These are phyloP conservation scores for Camelina neglecta DNA, from an alignment of 345 rosid genomes.

Conservation along the genomic window DNA sequence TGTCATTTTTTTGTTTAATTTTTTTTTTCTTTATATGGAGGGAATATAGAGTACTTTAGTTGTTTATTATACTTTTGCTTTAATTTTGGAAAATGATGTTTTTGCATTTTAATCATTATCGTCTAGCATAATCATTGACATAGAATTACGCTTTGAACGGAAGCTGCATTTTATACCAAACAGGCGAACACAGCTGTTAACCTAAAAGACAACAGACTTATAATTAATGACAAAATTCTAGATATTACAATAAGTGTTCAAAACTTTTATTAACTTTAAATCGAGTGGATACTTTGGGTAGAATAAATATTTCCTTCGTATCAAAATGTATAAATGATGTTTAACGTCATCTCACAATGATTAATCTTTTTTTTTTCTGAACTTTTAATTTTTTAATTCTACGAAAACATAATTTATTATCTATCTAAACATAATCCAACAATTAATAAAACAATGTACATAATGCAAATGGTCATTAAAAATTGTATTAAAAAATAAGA, in stretches of 20 bases:
- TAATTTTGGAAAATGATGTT: constrained; percentile 36
- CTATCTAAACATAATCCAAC: no score
- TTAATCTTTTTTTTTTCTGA: no score
- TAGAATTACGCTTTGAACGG: constrained; percentile 33
- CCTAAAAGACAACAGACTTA: background rate
- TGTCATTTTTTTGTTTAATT: background rate
- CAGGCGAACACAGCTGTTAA: constrained; percentile 16
- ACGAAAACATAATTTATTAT: no score
- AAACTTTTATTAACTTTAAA: no score
- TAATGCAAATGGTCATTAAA: no score
- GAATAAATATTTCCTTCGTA: no score
- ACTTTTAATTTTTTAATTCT: no score
- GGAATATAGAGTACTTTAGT: constrained; percentile 31
- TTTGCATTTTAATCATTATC: constrained; percentile 27
- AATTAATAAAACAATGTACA: no score
- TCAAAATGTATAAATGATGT: no score
- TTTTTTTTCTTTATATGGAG: constrained; percentile 9
- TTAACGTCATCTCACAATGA: no score
- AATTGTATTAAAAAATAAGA: no score
- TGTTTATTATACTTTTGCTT: constrained; percentile 36
- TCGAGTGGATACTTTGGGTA: no score
- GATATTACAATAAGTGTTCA: background rate
- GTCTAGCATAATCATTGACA: constrained; percentile 43
- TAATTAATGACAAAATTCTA: background rate
- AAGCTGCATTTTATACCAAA: constrained; percentile 24